Base-by-base conservation (phyloP, 805 yeast genomes). In the Teunomyces atbi region DNA sequence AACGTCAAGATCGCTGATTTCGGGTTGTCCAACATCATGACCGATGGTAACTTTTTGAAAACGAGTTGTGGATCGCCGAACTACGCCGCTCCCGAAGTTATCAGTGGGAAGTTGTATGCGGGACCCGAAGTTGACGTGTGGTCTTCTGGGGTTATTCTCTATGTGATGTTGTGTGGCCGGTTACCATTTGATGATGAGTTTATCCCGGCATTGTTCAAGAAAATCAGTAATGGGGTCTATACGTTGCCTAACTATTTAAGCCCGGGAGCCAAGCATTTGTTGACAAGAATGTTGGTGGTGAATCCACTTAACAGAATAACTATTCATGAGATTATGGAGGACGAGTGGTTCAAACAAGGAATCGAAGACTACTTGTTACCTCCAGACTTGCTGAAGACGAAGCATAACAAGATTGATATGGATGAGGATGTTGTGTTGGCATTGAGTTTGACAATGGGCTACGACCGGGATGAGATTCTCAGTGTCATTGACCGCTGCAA, bases 61-160 rank as follows among this genome's bases (percentile, higher is more conserved):
- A 61, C 66, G 8, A 56, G 62, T 46, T 61, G 66, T 42, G 66
- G 66, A 5, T 58, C 63, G 11, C 66, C 66, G 44, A 61, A 61
- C 50, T 61, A 61, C 44, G 66, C 66, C 1, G 66, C 66, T 2
- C 66, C 66, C 7, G 66, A 61, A 42, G 66, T 61, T n/a, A 61
- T 61, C 42, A 53, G 60, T 49, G 66, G 66, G 2, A 61, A 61
- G 48, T 54, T 61, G 46, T 61, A 61, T 55, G 66, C 65, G 8
- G 66, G 66, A 2, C 65, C 66, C 10, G 66, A 61, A 41, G 66
- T 61, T 26, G 66, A 61, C 21, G 65, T 61, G 21, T 61, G 66
- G 66, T 60, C 64, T 2, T 52, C 61, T 7, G 66, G 66, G 21
- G 66, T 61, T 18, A 60, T 61, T 20, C 57, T 61, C 49, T 61